Conservation (phyloP, 208 protist genomes). For the Acanthamoeba quina region DNA sequence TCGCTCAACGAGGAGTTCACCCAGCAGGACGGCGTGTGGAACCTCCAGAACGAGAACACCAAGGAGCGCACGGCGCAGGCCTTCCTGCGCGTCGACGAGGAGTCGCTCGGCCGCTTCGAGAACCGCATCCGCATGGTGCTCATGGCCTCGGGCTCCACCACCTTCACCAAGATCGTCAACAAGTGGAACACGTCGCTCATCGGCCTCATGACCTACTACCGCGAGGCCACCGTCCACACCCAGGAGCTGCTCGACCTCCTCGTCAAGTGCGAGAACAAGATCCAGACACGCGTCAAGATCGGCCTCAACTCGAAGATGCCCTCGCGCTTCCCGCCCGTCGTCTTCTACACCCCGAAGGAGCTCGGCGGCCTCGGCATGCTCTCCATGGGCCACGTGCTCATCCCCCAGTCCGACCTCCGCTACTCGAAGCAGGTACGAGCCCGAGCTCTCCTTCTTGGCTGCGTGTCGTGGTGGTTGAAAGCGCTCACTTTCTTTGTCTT, state of each 20-base stretch:
- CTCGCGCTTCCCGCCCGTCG: slow-evolving; percentile 99
- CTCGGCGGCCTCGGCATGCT: slow-evolving; percentile 99
- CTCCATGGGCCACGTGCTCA: slow-evolving; percentile 99
- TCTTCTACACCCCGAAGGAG: slow-evolving; percentile 99
- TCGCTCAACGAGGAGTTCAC: slow-evolving; percentile 94
- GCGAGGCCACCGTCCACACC: slow-evolving; percentile 96
- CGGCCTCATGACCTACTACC: slow-evolving; percentile 99
- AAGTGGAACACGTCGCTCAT: slow-evolving; percentile 99
- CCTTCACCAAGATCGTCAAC: slow-evolving; percentile 99
- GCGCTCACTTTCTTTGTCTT: too few relatives aligned
- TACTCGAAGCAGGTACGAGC: slow-evolving; percentile 95
- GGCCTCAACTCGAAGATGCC: slow-evolving; percentile 99
- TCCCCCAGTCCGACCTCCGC: slow-evolving; percentile 98
- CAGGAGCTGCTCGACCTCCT: slow-evolving; percentile 99
- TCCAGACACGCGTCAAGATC: slow-evolving; percentile 99
- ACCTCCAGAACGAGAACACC: slow-evolving; percentile 98
- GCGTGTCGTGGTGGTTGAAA: too few relatives aligned
- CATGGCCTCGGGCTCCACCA: slow-evolving; percentile 99
- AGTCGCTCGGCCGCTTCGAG: slow-evolving; percentile 97
- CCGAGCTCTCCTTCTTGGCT: too few relatives aligned
- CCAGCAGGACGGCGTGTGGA: slow-evolving; percentile 99
- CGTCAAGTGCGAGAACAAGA: slow-evolving; percentile 99
- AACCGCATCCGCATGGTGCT: slow-evolving; percentile 99
- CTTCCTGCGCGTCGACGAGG: slow-evolving; percentile 98
- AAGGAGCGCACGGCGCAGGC: slow-evolving; percentile 99